phyloP scores from a whole-genome alignment of 1,284 basidiomycete genomes.

The Leccinum colubrinum region DNA sequence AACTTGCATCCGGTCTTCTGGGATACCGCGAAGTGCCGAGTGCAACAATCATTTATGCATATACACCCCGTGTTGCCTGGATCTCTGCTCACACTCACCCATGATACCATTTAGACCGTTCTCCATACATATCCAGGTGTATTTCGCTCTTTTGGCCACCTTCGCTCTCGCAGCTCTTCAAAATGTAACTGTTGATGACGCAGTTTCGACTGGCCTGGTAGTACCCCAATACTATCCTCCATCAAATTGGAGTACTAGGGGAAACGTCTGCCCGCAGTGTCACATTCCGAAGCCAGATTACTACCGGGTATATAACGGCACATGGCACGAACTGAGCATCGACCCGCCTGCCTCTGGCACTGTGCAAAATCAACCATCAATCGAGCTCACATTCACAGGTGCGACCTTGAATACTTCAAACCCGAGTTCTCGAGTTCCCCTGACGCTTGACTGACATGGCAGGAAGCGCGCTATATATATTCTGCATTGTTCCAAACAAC shows the following conservation, averaged over 20 bases:
- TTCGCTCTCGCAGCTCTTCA: constrained; percentile 6
- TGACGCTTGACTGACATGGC: neutral
- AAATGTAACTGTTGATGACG: constrained; percentile 23
- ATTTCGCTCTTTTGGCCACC: neutral
- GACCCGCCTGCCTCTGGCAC: neutral
- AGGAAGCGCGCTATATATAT: constrained; percentile 24
- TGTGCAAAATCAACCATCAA: neutral
- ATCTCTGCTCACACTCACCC: too few species aligned
- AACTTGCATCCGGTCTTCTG: neutral
- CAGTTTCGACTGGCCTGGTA: neutral
- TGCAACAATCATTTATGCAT: neutral
- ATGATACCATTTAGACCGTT: neutral
- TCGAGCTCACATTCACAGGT: constrained; percentile 18
- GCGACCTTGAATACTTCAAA: neutral
- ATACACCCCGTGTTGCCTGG: too few species aligned
- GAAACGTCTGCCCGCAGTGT: neutral
- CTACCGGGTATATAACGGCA: constrained; percentile 6
- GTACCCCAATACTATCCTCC: constrained; percentile 10
- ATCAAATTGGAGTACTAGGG: neutral
- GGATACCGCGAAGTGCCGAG: neutral
- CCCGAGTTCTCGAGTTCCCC: neutral
- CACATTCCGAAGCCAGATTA: neutral
- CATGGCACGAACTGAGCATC: constrained; percentile 21
- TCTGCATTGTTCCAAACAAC: constrained; percentile 18
- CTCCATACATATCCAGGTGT: neutral